Base-by-base conservation (phyloP, 768 basidiomycete species). In the Pisolithus microcarpus region DNA sequence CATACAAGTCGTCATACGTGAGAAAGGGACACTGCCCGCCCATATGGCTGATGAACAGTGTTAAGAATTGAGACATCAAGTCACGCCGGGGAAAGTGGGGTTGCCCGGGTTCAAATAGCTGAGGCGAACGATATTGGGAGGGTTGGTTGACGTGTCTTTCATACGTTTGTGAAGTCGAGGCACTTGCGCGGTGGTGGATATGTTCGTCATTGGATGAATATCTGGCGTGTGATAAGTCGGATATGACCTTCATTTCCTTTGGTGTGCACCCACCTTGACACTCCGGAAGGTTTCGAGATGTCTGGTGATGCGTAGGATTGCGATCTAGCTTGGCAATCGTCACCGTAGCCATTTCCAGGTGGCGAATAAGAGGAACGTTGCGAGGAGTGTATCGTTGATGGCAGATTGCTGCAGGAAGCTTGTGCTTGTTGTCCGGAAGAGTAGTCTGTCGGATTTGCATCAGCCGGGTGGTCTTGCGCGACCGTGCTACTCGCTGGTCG, bases 41-140 rank as follows among this genome's bases (percentile, higher is more conserved):
- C 46, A 84, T 70, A 53, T 79, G 76, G 58, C 84, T 81, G 54
- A 88, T 84, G 69, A 90, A 91, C 34, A 80, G 69, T 58, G 79
- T 80, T 40, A 87, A 79, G 59, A 85, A 84, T 46, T 84, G 80
- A 36, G 76, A 74, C 83, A 91, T 87, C 63, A 87, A 70, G 24
- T 69, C 74, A 16, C 80, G 75, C 55, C 84, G 75, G 1, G 89
- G 89, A 56, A 73, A 79, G 53, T 81, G 72, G 4, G 79, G 77
- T 23, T 82, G 77, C 23, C 76, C 77, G 7, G 82, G 75, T 61
- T 91, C 87, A 60, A 87, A 89, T 24, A 90, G 49, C 9, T 46
- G 34, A 16, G 61, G 34, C n/a, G 60, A 50, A 23, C 52, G 49
- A 55, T 58, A 63, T 30, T 53, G 63, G 31, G 54, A 52, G 16